Conservation (phyloP, 2,329 filamentous ascomycete genomes). For the Moelleriella libera region DNA sequence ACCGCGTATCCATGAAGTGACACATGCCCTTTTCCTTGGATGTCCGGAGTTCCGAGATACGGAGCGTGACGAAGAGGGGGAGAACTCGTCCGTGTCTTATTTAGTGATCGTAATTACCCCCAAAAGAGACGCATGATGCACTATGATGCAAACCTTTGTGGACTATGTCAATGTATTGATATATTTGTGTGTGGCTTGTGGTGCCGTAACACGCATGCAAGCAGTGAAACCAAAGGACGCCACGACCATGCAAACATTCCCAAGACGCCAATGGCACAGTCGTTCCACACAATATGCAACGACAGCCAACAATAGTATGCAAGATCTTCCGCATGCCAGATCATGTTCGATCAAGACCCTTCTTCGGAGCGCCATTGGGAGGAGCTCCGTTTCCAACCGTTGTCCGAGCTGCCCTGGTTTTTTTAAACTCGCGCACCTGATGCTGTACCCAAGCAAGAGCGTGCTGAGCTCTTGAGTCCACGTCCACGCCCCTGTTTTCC, state of each 20-base stretch:
- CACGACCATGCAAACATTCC: slow-evolving; percentile 2
- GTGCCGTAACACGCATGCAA: background rate
- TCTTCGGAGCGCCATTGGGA: slow-evolving; percentile 8
- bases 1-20: no score
- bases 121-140: no score
- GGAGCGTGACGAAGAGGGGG: no score
- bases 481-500: slow-evolving; percentile 18
- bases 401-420: background rate
- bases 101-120: no score
- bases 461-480: slow-evolving; percentile 13
- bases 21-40: no score
- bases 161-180: background rate
- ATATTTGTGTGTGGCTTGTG: background rate
- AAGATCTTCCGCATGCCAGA: background rate
- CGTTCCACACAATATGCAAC: background rate
- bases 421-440: slow-evolving; percentile 3
- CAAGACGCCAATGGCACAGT: no score
- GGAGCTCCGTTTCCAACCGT: background rate
- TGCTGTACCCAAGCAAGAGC: slow-evolving; percentile 7
- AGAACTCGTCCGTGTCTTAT: no score
- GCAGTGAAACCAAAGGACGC: background rate
- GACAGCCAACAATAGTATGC: no score
- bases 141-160: background rate
- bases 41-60: no score
- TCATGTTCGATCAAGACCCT: slow-evolving; percentile 9